These are phyloP conservation scores for Cyberlindnera mrakii DNA, from an alignment of 805 yeast genomes.

Conservation along the genomic window DNA sequence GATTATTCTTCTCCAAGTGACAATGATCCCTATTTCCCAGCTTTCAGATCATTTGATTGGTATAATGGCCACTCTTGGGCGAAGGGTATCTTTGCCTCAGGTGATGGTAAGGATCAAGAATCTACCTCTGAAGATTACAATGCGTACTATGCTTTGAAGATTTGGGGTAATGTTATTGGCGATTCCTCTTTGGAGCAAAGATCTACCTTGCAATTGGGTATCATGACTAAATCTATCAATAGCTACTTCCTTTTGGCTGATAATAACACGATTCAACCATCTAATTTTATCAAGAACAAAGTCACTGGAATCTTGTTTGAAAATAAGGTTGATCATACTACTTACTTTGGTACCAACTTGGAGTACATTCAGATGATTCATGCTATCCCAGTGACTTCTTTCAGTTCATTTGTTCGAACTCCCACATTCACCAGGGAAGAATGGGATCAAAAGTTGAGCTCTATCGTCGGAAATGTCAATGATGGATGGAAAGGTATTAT, in stretches of 20 bases:
- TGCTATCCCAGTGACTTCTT: conserved; percentile 67
- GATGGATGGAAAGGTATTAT: conserved; percentile 74
- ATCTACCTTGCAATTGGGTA: conserved; percentile 55
- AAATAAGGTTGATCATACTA: conserved; percentile 66
- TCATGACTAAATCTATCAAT: conserved; percentile 47
- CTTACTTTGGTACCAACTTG: conserved; percentile 67
- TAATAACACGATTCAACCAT: conserved; percentile 52
- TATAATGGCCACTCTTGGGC: conserved; percentile 78
- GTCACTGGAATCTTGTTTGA: conserved; percentile 73
- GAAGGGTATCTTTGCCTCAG: conserved; percentile 60
- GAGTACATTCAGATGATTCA: conserved; percentile 78
- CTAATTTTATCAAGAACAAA: conserved; percentile 49
- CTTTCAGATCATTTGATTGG: conserved; percentile 67
- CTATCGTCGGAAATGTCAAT: conserved; percentile 40
- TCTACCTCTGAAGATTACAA: conserved; percentile 72
- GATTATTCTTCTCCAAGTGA: conserved; percentile 59
- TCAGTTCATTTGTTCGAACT: conserved; percentile 54
- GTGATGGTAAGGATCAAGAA: conserved; percentile 76
- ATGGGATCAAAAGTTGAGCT: conserved; percentile 47
- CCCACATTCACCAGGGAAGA: conserved; percentile 54
- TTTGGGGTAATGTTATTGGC: conserved; percentile 54
- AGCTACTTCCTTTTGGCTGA: conserved; percentile 48
- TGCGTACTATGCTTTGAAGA: conserved; percentile 59
- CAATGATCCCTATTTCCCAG: conserved; percentile 55
- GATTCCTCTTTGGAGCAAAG: conserved; percentile 47